Conservation (phyloP, 2,329 filamentous ascomycete genomes). For the Coniella vitis region DNA sequence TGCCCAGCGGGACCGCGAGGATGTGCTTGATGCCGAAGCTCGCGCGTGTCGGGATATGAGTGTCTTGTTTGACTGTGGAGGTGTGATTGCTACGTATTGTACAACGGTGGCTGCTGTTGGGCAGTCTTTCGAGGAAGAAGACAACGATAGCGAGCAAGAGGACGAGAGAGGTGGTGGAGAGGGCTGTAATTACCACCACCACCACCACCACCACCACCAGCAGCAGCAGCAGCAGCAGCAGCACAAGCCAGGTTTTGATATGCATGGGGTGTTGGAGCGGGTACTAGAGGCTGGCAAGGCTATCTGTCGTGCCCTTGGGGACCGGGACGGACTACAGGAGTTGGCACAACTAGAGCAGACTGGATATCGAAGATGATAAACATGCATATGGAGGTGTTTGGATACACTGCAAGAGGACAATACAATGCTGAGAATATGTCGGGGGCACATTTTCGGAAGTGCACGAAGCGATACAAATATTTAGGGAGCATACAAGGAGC, state of each 20-base stretch:
- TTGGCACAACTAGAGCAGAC: neutral
- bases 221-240: too few species aligned
- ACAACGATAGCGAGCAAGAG: too few species aligned
- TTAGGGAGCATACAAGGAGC: too few species aligned
- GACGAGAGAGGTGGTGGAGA: too few species aligned
- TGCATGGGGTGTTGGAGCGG: conserved; percentile 7
- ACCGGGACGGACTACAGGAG: conserved; percentile 2
- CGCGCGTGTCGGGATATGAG: conserved; percentile 24
- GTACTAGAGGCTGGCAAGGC: conserved; percentile 8
- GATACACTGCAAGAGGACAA: neutral
- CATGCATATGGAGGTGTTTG: neutral
- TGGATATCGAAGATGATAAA: neutral
- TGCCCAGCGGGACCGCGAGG: conserved; percentile 23
- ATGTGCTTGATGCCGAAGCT: conserved; percentile 25
- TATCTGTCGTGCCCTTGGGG: conserved; percentile 9
- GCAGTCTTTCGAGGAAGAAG: too few species aligned
- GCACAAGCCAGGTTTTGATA: conserved; percentile 14
- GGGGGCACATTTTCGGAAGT: too few species aligned
- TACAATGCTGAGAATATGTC: too few species aligned
- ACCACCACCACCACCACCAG: too few species aligned
- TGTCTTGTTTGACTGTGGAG: conserved; percentile 24
- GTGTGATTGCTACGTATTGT: conserved; percentile 20
- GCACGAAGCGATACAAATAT: too few species aligned
- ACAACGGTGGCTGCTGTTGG: conserved; percentile 15
- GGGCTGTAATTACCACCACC: too few species aligned